Conservation (phyloP, 306 rosid species). For the Rosa multiflora region DNA sequence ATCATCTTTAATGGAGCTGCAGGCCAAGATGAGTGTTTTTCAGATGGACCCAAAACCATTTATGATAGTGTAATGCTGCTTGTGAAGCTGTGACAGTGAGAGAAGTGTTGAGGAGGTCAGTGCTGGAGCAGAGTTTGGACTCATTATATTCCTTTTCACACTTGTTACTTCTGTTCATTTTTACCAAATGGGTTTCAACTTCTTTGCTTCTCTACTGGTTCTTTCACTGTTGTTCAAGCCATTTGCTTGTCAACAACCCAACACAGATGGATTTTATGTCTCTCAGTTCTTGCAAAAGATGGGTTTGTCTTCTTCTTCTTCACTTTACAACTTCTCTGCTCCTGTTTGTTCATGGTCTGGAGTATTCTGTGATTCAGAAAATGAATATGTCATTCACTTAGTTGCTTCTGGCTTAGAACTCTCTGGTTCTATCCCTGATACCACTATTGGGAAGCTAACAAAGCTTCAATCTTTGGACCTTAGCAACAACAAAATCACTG, state of each 20-base stretch:
- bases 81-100: slow-evolving; percentile 31
- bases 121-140: slow-evolving; percentile 24
- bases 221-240: slow-evolving; percentile 63
- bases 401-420: slow-evolving; percentile 58
- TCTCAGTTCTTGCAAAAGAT: slow-evolving; percentile 65
- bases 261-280: slow-evolving; percentile 73
- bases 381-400: slow-evolving; percentile 46
- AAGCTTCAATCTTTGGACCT: slow-evolving; percentile 77
- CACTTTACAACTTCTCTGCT: slow-evolving; percentile 55
- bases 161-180: slow-evolving; percentile 21
- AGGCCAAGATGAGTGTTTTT: slow-evolving; percentile 27
- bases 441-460: slow-evolving; percentile 76
- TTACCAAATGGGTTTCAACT: slow-evolving; percentile 63
- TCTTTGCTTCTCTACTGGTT: slow-evolving; percentile 56
- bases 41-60: slow-evolving; percentile 33
- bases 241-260: slow-evolving; percentile 72
- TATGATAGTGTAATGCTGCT: slow-evolving; percentile 29
- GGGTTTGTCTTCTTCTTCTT: slow-evolving; percentile 25
- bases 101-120: slow-evolving; percentile 22
- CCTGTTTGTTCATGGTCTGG: slow-evolving; percentile 82
- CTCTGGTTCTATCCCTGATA: slow-evolving; percentile 76
- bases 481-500: slow-evolving; percentile 75
- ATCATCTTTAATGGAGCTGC: slow-evolving; percentile 27
- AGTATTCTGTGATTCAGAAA: slow-evolving; percentile 58
- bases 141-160: neutral